Conservation (phyloP, 495 filamentous ascomycete genomes). For the Neurospora hispaniola region DNA sequence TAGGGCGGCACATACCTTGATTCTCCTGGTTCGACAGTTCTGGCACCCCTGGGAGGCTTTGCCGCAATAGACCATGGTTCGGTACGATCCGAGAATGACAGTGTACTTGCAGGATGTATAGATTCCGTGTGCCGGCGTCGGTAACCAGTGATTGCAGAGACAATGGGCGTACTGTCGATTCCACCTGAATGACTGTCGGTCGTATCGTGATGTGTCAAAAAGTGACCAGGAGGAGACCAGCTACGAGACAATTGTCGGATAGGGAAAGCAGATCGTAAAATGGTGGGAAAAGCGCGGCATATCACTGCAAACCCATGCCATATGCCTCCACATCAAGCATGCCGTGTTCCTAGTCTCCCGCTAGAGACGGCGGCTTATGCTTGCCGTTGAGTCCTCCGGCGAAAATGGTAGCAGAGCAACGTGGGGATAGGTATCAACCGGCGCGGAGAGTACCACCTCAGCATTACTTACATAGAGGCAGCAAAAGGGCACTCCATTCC, state of each 20-base stretch:
- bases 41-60: constrained; percentile 60
- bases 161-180: background rate
- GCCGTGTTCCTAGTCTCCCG: background rate
- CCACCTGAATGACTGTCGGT: background rate
- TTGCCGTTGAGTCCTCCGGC: background rate
- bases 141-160: background rate
- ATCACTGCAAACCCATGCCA: constrained; percentile 14
- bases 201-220: constrained; percentile 1
- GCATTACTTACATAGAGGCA: background rate
- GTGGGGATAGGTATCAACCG: background rate
- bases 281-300: constrained; percentile 10
- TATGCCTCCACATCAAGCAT: background rate
- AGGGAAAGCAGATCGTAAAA: constrained; percentile 21
- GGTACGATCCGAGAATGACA: background rate
- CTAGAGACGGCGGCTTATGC: background rate
- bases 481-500: background rate
- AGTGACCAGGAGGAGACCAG: constrained; percentile 1
- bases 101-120: background rate
- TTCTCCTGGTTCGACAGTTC: constrained; percentile 53
- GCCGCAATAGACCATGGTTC: constrained; percentile 56
- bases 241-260: constrained; percentile 14
- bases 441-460: background rate
- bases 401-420: no score
- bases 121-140: background rate
- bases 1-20: constrained; percentile 36